Percentiles rank a stretch among this genome's conserved stretches.
These are phyloP conservation scores for Kazachstania viticola DNA, from an alignment of 805 yeast species.

Conservation along the genomic window DNA sequence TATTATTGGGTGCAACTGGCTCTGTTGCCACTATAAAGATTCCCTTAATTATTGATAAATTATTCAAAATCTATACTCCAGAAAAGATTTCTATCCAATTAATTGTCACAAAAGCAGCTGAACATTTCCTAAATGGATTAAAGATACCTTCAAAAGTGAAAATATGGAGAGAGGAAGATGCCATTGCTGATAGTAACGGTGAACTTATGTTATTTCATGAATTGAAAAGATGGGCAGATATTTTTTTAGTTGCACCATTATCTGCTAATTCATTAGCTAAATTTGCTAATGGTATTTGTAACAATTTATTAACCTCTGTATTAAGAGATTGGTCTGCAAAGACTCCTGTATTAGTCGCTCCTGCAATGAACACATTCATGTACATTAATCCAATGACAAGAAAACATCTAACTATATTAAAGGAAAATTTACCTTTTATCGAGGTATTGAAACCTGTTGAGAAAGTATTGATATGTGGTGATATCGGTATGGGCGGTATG, in stretches of 20 bases:
- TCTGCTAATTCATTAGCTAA: constrained; percentile 74
- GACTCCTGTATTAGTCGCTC: constrained; percentile 64
- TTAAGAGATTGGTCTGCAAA: constrained; percentile 70
- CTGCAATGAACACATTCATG: constrained; percentile 81
- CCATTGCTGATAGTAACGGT: constrained; percentile 25
- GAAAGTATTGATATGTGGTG: constrained; percentile 71
- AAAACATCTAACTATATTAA: constrained; percentile 48
- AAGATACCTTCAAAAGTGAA: constrained; percentile 66
- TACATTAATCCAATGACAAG: constrained; percentile 72
- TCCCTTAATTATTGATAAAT: constrained; percentile 76
- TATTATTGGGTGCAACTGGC: constrained; percentile 87
- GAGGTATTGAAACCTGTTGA: constrained; percentile 71
- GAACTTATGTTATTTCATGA: constrained; percentile 75
- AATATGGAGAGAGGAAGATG: constrained; percentile 79
- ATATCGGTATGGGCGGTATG: constrained; percentile 89
- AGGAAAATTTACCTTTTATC: constrained; percentile 65
- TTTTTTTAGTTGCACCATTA: constrained; percentile 62
- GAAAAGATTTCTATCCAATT: constrained; percentile 71
- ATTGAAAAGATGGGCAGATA: constrained; percentile 76
- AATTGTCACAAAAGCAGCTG: constrained; percentile 68
- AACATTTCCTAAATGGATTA: constrained; percentile 52
- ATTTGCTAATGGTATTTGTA: constrained; percentile 65
- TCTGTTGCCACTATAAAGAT: constrained; percentile 94
- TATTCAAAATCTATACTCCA: constrained; percentile 67
- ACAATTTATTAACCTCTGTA: constrained; percentile 62